Evolutionary conservation across 345 rosid species (phyloP), one percentile per base, ranked within the genome.

Genomic region (Gossypium bickii): DNA sequence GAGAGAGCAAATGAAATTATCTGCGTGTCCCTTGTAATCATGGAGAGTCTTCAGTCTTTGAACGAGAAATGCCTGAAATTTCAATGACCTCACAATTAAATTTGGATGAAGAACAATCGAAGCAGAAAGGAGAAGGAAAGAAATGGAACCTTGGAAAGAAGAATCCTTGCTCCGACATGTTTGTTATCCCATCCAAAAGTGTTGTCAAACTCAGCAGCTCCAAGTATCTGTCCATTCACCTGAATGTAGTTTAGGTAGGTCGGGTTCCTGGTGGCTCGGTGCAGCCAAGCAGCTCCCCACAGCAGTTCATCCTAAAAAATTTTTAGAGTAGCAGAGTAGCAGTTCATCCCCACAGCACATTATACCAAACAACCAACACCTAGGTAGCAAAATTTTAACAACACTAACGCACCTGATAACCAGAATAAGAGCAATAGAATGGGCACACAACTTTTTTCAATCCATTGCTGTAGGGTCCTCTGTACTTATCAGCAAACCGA

Each of bases 131-230:
- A 76, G 44, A 10, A 0, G 0, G 66, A 56, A 51, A 72, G 24
- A 8, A 17, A 34, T 56, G 49, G 66, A 63, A 92, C 99, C 93
- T 96, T 90, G 49, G 99, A 86, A 48, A 93, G 97, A 69, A 96
- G 94, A 80, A 96, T 85, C 73, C 96, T 89, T 1, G 98, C 94
- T 43, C 98, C 99, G 62, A 87, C 89, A 68, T 90, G 92, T 76
- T 96, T 96, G 83, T 96, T 93, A 82, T 96, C 99, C 99, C 99
- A 96, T 47, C 99, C 92, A 75, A 96, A 96, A 60, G 94, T 89
- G 81, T 84, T 91, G 74, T 93, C 97, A 78, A 77, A 87, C 25
- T 96, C 90, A 9, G 88, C 88, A 47, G 98, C 98, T 71, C 99
- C 99, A 53, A 93, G 85, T 11, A 77, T 83, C 75, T 87, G 93